Evolutionary conservation across 129 eudicot genomes (phyloP).

Genomic region (Tagetes erecta): DNA sequence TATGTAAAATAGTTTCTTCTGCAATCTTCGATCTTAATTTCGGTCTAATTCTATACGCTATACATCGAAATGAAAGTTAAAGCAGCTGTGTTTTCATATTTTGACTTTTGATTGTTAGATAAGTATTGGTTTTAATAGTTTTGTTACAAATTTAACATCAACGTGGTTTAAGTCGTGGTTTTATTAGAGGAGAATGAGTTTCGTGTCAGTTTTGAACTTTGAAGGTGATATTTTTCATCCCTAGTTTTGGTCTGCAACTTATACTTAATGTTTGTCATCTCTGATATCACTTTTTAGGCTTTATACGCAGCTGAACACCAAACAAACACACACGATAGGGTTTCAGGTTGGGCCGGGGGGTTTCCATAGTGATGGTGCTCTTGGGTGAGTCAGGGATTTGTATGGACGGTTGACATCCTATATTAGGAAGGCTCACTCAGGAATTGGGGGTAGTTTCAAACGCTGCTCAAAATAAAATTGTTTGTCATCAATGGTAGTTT

Average conservation of each 20-base stretch:
- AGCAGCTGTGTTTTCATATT: not conserved
- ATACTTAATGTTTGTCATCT: not conserved
- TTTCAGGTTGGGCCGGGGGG: no score
- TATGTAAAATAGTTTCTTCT: not conserved
- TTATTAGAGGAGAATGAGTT: not conserved
- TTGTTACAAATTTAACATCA: not conserved
- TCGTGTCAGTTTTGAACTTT: not conserved
- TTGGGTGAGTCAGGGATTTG: no score
- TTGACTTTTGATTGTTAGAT: no score
- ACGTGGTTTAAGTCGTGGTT: no score
- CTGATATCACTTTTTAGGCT: no score
- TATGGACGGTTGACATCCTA: no score
- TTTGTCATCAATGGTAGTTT: not conserved
- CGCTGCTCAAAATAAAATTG: no score
- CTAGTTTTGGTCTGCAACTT: not conserved
- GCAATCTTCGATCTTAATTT: not conserved
- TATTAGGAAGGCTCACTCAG: no score
- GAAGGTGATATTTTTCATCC: not conserved
- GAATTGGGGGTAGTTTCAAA: no score
- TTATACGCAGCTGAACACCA: no score
- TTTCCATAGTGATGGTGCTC: no score
- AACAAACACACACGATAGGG: no score
- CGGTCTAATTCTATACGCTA: not conserved
- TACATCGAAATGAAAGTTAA: not conserved
- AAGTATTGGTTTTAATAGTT: not conserved